Percentiles rank a stretch among this genome's conserved stretches.
phyloP scores from a whole-genome alignment of 768 basidiomycete genomes.

The Lactarius evosmus region DNA sequence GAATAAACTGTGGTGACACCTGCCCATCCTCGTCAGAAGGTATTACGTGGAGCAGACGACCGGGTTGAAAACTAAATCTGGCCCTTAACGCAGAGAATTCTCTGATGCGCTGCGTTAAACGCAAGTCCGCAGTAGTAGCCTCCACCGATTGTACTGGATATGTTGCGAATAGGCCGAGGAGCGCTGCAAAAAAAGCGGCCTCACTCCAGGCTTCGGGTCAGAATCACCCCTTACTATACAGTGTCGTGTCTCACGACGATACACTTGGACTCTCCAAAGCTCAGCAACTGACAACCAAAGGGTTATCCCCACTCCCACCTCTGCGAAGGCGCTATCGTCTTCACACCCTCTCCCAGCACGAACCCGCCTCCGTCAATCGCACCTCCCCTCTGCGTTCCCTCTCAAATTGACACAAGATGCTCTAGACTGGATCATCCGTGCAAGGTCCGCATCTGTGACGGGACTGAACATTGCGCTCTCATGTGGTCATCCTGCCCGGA shows the following conservation, averaged over 20 bases:
- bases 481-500: conserved; percentile 73
- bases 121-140: conserved; percentile 47
- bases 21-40: conserved; percentile 63
- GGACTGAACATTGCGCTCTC: conserved; percentile 55
- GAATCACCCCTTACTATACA: conserved; percentile 15
- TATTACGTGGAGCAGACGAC: conserved; percentile 29
- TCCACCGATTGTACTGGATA: conserved; percentile 57
- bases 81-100: conserved; percentile 41
- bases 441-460: conserved; percentile 49
- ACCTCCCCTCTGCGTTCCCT: conserved; percentile 55
- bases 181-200: conserved; percentile 70
- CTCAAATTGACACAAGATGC: conserved; percentile 43
- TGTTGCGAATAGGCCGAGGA: conserved; percentile 65
- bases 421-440: conserved; percentile 62
- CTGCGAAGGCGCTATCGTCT: conserved; percentile 57
- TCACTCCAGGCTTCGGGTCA: conserved; percentile 57
- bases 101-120: conserved; percentile 51
- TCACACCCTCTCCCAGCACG: conserved; percentile 78
- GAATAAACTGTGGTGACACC: conserved; percentile 61
- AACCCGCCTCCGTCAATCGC: conserved; percentile 63
- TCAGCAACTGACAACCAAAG: conserved; percentile 57
- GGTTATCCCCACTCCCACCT: conserved; percentile 59
- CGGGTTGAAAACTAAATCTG: not conserved
- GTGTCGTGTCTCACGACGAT: conserved; percentile 9
- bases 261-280: conserved; percentile 40